Evolutionary conservation across 495 filamentous ascomycete genomes (phyloP), one percentile per base, ranked within the genome.

Genomic region (Penicillium bovifimosum): DNA sequence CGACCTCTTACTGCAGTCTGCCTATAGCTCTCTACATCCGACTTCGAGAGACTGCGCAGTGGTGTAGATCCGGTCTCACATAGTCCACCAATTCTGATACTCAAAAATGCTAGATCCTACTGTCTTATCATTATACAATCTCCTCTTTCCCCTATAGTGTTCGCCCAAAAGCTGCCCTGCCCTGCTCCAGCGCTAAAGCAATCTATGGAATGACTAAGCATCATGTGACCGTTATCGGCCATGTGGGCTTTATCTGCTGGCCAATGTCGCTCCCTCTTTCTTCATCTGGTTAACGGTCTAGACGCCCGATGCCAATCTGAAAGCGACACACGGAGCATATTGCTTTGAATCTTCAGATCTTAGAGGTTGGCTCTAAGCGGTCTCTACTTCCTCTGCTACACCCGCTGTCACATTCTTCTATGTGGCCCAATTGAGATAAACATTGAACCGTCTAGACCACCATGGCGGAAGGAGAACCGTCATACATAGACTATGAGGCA

Each of bases 401-500:
- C 20, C 20, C 20, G 20, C 20, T n/a, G 2, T n/a, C 14, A 24
- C 27, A 28, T 16, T 34, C 11, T 47, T 31, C n/a, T 29, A 53
- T 53, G 41, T 33, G 9, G 31, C 50, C 18, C 13, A n/a, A 31
- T 36, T 33, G 49, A 38, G 17, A 35, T 40, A 41, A 34, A 24
- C 24, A 26, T 38, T 10, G 29, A 14, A 10, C 28, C 33, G 6
- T 41, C 49, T 32, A 47, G 27, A 29, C 29, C 18, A 45, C 24
- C 29, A 76, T 76, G 72, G 62, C 66, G 11, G 68, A 69, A 59
- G 62, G 56, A 10, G 74, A 77, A 46, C 79, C 84, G 14, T 95
- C 92, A 13, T 98, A 98, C 74, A 91, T 98, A 67, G 91, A 98
- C 77, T 96, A 96, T 71, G 89, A 95, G 61, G 76, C 88, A 58